phyloP scores from a whole-genome alignment of 805 yeast genomes.

The Jamesozyma lodderae region DNA sequence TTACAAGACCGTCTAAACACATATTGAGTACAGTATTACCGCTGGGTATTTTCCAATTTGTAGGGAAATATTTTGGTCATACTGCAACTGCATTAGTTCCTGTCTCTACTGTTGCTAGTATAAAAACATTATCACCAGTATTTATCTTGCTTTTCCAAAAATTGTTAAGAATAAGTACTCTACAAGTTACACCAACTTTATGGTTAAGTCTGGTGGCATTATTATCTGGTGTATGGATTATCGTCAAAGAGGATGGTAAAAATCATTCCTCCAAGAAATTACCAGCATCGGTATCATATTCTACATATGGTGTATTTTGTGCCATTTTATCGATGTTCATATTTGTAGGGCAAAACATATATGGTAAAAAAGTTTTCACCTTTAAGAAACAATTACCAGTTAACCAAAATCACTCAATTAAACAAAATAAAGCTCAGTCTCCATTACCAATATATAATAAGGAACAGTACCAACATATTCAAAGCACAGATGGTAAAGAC shows the following conservation, averaged over 20 bases:
- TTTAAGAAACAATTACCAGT: slow-evolving; percentile 2
- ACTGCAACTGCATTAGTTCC: slow-evolving; percentile 59
- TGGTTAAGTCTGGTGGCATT: slow-evolving; percentile 20
- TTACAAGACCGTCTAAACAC: slow-evolving; percentile 30
- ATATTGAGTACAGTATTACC: slow-evolving; percentile 48
- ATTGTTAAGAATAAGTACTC: slow-evolving; percentile 20
- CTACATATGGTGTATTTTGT: slow-evolving; percentile 48
- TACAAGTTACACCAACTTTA: slow-evolving; percentile 9
- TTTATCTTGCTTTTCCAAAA: slow-evolving; percentile 51
- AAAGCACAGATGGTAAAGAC: neutral
- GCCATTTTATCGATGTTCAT: slow-evolving; percentile 62
- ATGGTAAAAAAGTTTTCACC: slow-evolving; percentile 74
- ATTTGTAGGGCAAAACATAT: slow-evolving; percentile 80
- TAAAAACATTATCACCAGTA: slow-evolving; percentile 60
- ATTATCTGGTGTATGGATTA: slow-evolving; percentile 26
- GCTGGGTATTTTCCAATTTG: slow-evolving; percentile 55
- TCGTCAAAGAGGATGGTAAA: slow-evolving; percentile 20
- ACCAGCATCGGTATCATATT: slow-evolving; percentile 5
- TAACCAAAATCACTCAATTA: neutral
- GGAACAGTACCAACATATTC: slow-evolving; percentile 6
- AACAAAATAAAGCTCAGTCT: slow-evolving; percentile 8
- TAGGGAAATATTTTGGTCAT: slow-evolving; percentile 53
- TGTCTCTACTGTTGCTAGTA: slow-evolving; percentile 59
- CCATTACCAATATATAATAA: slow-evolving; percentile 15
- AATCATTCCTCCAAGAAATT: neutral